These are phyloP conservation scores for Pichiaceae sp. DNA, from an alignment of 1,139 yeast genomes.

Conservation along the genomic window DNA sequence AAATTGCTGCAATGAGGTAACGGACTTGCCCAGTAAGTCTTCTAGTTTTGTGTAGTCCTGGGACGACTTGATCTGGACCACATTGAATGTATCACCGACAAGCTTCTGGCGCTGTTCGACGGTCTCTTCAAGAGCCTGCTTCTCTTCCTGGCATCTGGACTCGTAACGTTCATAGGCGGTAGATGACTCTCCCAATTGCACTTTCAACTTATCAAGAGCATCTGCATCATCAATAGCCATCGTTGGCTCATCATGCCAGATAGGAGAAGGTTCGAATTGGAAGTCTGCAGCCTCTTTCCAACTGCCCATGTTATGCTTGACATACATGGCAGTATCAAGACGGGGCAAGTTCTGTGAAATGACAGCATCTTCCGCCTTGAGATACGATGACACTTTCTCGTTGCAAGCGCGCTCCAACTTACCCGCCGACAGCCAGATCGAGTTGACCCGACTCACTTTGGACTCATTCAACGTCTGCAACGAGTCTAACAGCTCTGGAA, in stretches of 20 bases:
- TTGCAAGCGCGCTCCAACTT: constrained; percentile 52
- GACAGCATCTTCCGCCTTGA: constrained; percentile 47
- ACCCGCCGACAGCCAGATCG: constrained; percentile 57
- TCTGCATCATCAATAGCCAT: constrained; percentile 45
- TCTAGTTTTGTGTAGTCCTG: constrained; percentile 44
- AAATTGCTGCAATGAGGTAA: constrained; percentile 51
- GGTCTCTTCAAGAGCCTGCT: constrained; percentile 42
- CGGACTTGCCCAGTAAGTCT: constrained; percentile 45
- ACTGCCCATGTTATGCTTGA: constrained; percentile 67
- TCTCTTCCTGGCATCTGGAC: constrained; percentile 35
- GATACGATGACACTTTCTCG: constrained; percentile 43
- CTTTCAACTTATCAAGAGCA: constrained; percentile 54
- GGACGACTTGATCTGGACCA: constrained; percentile 28
- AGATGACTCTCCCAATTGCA: constrained; percentile 44
- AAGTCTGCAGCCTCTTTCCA: constrained; percentile 90
- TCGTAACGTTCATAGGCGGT: constrained; percentile 37
- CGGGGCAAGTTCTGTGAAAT: constrained; percentile 66
- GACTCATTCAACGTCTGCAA: constrained; percentile 80
- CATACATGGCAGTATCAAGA: constrained; percentile 83
- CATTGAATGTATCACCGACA: constrained; percentile 26
- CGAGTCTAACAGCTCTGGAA: constrained; percentile 85
- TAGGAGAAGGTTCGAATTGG: constrained; percentile 76
- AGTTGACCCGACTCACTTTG: constrained; percentile 65
- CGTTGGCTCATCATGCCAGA: constrained; percentile 95
- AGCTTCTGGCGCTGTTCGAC: constrained; percentile 27